A percentile compares a stretch with the other conserved stretches of the same genome.
Evolutionary conservation across 805 yeast genomes (phyloP).

Genomic region (Yueomyces sp.): DNA sequence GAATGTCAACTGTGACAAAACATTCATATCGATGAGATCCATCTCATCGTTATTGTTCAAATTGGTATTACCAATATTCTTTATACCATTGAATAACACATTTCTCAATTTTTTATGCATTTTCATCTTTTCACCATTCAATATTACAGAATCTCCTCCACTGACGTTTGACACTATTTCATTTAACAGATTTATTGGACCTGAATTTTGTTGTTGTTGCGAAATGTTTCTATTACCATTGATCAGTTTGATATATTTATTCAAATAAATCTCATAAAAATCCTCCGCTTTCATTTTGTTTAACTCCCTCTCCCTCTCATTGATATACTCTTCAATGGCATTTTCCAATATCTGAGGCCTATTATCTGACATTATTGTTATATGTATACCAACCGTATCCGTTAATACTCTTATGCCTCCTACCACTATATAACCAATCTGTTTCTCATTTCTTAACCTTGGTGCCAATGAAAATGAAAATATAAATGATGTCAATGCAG

Average conservation of each 20-base stretch:
- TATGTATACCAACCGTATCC: slow-evolving; percentile 43
- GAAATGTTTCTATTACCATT: slow-evolving; percentile 2
- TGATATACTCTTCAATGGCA: slow-evolving; percentile 36
- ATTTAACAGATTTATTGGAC: slow-evolving; percentile 25
- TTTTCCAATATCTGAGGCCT: slow-evolving; percentile 28
- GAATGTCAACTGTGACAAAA: slow-evolving; percentile 24
- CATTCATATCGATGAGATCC: slow-evolving; percentile 23
- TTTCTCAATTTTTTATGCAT: slow-evolving; percentile 38
- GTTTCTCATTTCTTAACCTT: slow-evolving; percentile 40
- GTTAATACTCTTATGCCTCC: slow-evolving; percentile 42
- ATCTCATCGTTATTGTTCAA: slow-evolving; percentile 23
- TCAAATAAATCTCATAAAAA: slow-evolving; percentile 25
- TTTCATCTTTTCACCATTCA: slow-evolving; percentile 19
- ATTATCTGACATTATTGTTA: slow-evolving; percentile 42
- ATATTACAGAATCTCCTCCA: slow-evolving; percentile 17
- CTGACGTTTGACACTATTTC: slow-evolving; percentile 25
- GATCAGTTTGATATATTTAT: slow-evolving; percentile 25
- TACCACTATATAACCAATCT: slow-evolving; percentile 49
- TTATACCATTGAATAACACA: slow-evolving; percentile 30
- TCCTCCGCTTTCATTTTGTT: slow-evolving; percentile 19
- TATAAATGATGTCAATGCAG: slow-evolving; percentile 34
- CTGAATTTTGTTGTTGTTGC: slow-evolving; percentile 11
- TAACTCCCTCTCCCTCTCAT: slow-evolving; percentile 26
- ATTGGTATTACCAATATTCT: slow-evolving; percentile 14
- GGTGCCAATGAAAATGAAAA: slow-evolving; percentile 31